Evolutionary conservation across 345 rosid genomes (phyloP).

Genomic region (Aurinia saxatilis): DNA sequence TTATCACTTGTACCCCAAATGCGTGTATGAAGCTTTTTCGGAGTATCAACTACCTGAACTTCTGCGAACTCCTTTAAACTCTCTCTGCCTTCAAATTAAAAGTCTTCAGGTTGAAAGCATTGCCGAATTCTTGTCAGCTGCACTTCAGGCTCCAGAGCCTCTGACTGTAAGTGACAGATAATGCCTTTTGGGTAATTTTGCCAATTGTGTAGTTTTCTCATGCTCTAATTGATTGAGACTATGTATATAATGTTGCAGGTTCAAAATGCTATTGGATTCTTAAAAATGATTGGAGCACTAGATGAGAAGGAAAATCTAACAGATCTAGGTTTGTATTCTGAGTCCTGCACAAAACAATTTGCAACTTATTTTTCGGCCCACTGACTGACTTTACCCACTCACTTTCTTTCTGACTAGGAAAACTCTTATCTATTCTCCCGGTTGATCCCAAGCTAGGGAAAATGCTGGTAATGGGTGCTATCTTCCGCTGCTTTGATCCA

Average conservation of each 20-base stretch:
- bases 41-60: constrained; percentile 99
- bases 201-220: not conserved
- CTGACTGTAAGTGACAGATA: constrained; percentile 66
- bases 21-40: constrained; percentile 89
- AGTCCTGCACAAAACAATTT: constrained; percentile 5
- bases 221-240: not conserved
- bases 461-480: constrained; percentile 97
- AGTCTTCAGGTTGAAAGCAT: constrained; percentile 84
- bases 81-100: constrained; percentile 99
- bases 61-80: constrained; percentile 94
- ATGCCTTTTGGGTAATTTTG: not conserved
- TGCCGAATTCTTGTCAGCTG: constrained; percentile 91
- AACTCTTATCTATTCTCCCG: constrained; percentile 76
- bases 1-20: constrained; percentile 85
- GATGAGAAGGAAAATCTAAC: constrained; percentile 91
- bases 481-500: constrained; percentile 92
- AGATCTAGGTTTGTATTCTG: constrained; percentile 68
- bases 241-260: constrained; percentile 44
- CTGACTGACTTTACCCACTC: constrained; percentile 3
- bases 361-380: not conserved
- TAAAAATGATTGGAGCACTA: constrained; percentile 88
- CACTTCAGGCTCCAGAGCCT: constrained; percentile 84
- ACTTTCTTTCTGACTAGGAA: constrained; percentile 44
- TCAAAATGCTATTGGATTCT: constrained; percentile 84
- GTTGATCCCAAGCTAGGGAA: constrained; percentile 99